Evolutionary conservation across 1,284 basidiomycete genomes (phyloP).

Genomic region (Melampsora occidentalis): DNA sequence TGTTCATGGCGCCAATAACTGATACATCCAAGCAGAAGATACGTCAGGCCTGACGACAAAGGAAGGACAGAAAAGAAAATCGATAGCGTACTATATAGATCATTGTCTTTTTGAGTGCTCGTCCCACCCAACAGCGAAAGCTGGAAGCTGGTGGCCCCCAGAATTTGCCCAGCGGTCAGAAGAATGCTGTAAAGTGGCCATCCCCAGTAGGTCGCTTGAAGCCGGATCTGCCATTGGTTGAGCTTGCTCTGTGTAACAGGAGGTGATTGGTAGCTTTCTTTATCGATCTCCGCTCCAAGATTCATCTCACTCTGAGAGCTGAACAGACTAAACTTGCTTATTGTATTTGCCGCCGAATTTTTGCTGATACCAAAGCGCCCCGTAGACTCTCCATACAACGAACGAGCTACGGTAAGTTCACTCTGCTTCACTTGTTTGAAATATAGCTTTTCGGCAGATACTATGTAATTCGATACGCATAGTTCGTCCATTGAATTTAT

Average conservation of each 20-base stretch:
- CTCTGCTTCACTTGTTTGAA: constrained; percentile 81
- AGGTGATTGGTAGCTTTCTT: background rate
- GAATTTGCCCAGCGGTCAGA: constrained; percentile 76
- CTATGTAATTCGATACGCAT: constrained; percentile 82
- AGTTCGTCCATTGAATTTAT: constrained; percentile 85
- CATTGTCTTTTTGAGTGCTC: constrained; percentile 72
- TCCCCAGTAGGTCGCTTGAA: constrained; percentile 54
- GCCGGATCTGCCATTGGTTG: constrained; percentile 41
- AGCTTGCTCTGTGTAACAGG: background rate
- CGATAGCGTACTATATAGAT: constrained; percentile 64
- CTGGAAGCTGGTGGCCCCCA: constrained; percentile 85
- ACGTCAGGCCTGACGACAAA: background rate
- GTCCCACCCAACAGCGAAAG: constrained; percentile 80
- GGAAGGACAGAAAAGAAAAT: background rate
- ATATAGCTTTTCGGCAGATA: constrained; percentile 84
- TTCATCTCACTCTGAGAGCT: too few species aligned
- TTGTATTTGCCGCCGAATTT: background rate
- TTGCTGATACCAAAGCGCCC: constrained; percentile 17
- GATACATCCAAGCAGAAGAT: background rate
- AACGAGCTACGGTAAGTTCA: constrained; percentile 59
- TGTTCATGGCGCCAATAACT: constrained; percentile 75
- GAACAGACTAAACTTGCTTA: too few species aligned
- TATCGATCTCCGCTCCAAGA: background rate
- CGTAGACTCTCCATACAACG: background rate
- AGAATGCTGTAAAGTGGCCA: constrained; percentile 89